Conservation (phyloP, 1,139 yeast genomes). For the Sugiyamaella neomexicana region DNA sequence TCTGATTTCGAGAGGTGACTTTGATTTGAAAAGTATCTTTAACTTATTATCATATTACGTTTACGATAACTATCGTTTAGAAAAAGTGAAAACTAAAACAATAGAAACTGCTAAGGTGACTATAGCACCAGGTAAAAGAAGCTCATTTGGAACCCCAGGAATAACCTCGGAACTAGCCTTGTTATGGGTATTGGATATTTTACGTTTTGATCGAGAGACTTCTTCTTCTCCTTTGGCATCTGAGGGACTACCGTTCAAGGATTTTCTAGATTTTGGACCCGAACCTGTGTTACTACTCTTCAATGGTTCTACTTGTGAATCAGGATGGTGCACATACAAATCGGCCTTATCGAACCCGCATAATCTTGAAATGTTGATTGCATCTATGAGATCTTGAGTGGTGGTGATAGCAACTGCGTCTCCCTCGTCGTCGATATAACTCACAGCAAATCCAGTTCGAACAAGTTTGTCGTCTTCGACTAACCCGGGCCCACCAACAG, state of each 20-base stretch:
- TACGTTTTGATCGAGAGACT: slow-evolving; percentile 1
- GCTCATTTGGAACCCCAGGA: slow-evolving; percentile 59
- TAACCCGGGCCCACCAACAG: slow-evolving; percentile 44
- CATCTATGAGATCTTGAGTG: slow-evolving; percentile 70
- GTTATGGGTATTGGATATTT: slow-evolving; percentile 24
- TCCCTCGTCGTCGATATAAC: slow-evolving; percentile 83
- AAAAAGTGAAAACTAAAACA: slow-evolving; percentile 52
- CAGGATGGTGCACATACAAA: slow-evolving; percentile 68
- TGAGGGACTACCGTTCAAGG: slow-evolving; percentile 6
- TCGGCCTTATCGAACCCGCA: slow-evolving; percentile 65
- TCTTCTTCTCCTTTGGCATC: slow-evolving; percentile 27
- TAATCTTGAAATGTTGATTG: slow-evolving; percentile 56
- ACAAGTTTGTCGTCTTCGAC: slow-evolving; percentile 35
- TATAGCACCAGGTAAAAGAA: slow-evolving; percentile 63
- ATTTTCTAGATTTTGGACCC: slow-evolving; percentile 9
- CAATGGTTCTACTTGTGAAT: slow-evolving; percentile 40
- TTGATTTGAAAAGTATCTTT: no score
- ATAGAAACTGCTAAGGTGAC: slow-evolving; percentile 63
- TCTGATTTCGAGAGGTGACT: no score
- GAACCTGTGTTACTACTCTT: slow-evolving; percentile 2
- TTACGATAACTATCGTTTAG: slow-evolving; percentile 6
- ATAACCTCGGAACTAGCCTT: slow-evolving; percentile 41
- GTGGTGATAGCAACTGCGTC: slow-evolving; percentile 78
- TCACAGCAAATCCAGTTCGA: slow-evolving; percentile 56
- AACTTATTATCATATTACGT: not conserved